These are phyloP conservation scores for Actinomucor elegans DNA, from an alignment of 371 early-diverging fungal species.

Conservation along the genomic window DNA sequence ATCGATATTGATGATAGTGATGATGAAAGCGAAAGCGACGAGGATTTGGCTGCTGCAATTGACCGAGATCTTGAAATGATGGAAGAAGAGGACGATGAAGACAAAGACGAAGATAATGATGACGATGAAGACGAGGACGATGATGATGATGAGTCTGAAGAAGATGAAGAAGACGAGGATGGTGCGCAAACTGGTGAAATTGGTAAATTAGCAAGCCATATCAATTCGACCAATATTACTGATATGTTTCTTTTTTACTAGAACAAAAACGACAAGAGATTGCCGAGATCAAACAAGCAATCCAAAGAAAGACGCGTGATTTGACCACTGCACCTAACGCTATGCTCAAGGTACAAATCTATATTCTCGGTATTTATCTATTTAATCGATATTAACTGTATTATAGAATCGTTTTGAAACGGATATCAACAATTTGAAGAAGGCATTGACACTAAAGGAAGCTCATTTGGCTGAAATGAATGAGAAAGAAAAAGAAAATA, in stretches of 20 bases:
- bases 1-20: constrained; percentile 48
- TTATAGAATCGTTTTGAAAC: constrained; percentile 50
- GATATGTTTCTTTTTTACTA: no score
- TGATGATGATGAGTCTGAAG: constrained; percentile 25
- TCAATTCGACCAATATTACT: no score
- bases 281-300: constrained; percentile 46
- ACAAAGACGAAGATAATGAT: constrained; percentile 44
- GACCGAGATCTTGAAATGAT: constrained; percentile 46
- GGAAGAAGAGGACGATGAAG: constrained; percentile 48
- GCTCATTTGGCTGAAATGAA: constrained; percentile 50
- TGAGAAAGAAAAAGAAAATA: constrained; percentile 16
- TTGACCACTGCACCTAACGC: constrained; percentile 47
- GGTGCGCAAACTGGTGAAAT: constrained; percentile 41
- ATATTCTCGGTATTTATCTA: not conserved
- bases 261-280: constrained; percentile 59
- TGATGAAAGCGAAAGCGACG: constrained; percentile 52
- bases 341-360: constrained; percentile 40
- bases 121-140: constrained; percentile 41
- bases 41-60: constrained; percentile 47
- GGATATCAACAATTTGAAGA: constrained; percentile 41
- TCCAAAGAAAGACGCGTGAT: constrained; percentile 44
- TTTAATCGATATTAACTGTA: not conserved
- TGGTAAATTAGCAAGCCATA: constrained; percentile 26
- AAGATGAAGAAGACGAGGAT: constrained; percentile 46
- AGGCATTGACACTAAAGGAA: constrained; percentile 42